Base-by-base conservation (phyloP, 306 rosid species). In the Glycine latifolia region DNA sequence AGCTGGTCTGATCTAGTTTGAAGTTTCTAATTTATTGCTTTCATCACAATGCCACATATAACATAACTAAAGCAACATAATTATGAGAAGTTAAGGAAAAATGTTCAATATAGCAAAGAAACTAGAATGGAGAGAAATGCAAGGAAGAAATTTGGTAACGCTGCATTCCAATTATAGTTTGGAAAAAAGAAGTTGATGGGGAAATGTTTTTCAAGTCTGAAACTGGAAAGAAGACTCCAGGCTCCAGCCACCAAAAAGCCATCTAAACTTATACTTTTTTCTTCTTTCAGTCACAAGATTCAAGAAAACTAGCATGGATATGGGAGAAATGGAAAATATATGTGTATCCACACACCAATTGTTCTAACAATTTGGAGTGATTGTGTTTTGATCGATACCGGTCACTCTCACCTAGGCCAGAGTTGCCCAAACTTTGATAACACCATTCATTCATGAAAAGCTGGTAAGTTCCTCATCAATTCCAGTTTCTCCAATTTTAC, bases 361-460 rank as follows among this genome's bases (percentile, higher is more conserved):
- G 2, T 61, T 59, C n/a, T 15, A 15, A 15, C 31, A 55, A 14
- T 53, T 20, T 53, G 31, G 1, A 26, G 5, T 8, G 17, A n/a
- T 2, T 0, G 3, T 55, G 7, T 1, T 6, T 63, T 35, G 6
- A 35, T 63, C 46, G 16, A 67, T 55, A 79, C 60, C 76, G 75
- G 69, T 79, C 37, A 2, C 76, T 79, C 82, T 79, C 82, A 79
- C 82, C 76, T 79, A 20, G 16, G 58, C 4, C 35, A 41, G 0
- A 68, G 59, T 4, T 79, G 58, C 5, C 69, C 69, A 68, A 41
- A 67, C 2, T 46, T 49, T 48, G 0, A 66, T 39, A n/a, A n/a
- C 54, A 70, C 44, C 44, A 41, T 5, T 41, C 44, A 41, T 41
- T 41, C 44, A 41, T 35, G 2, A 35, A 35, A 35, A 35, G 4